Evolutionary conservation across 2,329 filamentous ascomycete species (phyloP).

Genomic region (Scorias spongiosa): DNA sequence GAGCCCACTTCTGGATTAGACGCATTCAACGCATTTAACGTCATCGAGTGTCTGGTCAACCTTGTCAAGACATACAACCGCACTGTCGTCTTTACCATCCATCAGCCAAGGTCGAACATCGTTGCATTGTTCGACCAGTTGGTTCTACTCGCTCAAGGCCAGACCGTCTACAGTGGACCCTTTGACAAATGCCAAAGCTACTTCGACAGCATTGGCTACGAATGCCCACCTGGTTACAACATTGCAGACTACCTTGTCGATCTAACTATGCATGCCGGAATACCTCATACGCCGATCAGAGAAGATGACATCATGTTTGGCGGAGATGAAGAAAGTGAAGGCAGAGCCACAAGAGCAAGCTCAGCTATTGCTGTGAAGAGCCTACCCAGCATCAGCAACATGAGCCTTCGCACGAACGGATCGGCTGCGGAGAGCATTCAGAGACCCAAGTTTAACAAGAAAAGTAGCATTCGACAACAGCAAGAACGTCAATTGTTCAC

Average conservation of each 20-base stretch:
- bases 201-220: constrained; percentile 82
- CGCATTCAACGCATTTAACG: constrained; percentile 95
- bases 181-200: constrained; percentile 81
- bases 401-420: constrained; percentile 42
- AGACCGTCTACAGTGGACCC: constrained; percentile 83
- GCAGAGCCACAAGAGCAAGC: constrained; percentile 59
- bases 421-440: constrained; percentile 35
- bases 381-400: constrained; percentile 66
- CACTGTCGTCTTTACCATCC: constrained; percentile 95
- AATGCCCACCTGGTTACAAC: constrained; percentile 92
- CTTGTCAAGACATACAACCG: constrained; percentile 92
- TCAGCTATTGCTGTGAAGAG: constrained; percentile 83
- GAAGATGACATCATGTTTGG: constrained; percentile 40
- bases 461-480: constrained; percentile 65
- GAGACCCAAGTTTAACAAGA: constrained; percentile 54
- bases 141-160: constrained; percentile 77
- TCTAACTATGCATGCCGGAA: constrained; percentile 86
- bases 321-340: constrained; percentile 40
- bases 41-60: constrained; percentile 87
- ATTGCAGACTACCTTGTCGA: constrained; percentile 97
- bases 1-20: constrained; percentile 94
- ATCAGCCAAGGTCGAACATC: constrained; percentile 95
- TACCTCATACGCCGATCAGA: constrained; percentile 37
- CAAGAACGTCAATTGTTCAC: constrained; percentile 89
- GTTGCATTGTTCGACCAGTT: constrained; percentile 91